phyloP scores from a whole-genome alignment of 805 yeast genomes.

The Metschnikowia drakensbergensis region DNA sequence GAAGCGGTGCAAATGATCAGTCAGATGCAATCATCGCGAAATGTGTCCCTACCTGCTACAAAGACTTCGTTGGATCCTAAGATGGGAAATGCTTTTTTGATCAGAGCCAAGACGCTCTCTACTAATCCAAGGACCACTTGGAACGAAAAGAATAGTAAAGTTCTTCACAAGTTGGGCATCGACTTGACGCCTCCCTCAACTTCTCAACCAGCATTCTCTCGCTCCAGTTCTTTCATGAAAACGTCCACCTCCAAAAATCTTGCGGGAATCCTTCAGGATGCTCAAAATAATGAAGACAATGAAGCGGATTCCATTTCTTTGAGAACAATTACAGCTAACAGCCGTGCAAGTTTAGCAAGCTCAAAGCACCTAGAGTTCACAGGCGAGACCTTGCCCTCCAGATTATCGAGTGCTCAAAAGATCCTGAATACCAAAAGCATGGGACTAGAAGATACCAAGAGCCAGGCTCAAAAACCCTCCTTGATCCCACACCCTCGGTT shows the following conservation, averaged over 20 bases:
- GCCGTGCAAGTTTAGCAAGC: not conserved
- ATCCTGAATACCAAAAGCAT: not conserved
- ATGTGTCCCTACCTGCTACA: slow-evolving; percentile 12
- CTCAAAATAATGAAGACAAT: slow-evolving; percentile 8
- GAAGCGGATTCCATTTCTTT: not conserved
- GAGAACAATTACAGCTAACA: not conserved
- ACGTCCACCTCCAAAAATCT: slow-evolving; percentile 37
- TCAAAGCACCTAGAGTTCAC: not conserved
- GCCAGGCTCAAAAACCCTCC: slow-evolving; percentile 2
- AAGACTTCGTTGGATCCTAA: slow-evolving; percentile 38
- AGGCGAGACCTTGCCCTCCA: not conserved
- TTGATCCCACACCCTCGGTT: slow-evolving; percentile 43
- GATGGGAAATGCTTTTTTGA: slow-evolving; percentile 23
- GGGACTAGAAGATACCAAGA: not conserved
- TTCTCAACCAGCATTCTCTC: slow-evolving; percentile 14
- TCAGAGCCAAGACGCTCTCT: slow-evolving; percentile 34
- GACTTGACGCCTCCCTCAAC: slow-evolving; percentile 20
- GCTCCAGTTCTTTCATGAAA: slow-evolving; percentile 24
- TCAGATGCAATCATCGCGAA: slow-evolving; percentile 13
- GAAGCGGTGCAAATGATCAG: slow-evolving; percentile 26
- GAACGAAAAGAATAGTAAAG: slow-evolving; percentile 28
- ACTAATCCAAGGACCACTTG: slow-evolving; percentile 23
- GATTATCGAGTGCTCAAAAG: not conserved
- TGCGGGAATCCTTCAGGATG: slow-evolving; percentile 15
- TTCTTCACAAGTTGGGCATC: slow-evolving; percentile 37